Percentiles rank a stretch among this genome's conserved stretches.
phyloP scores from a whole-genome alignment of 2,329 filamentous ascomycete species.

The Monosporascus sp. region DNA sequence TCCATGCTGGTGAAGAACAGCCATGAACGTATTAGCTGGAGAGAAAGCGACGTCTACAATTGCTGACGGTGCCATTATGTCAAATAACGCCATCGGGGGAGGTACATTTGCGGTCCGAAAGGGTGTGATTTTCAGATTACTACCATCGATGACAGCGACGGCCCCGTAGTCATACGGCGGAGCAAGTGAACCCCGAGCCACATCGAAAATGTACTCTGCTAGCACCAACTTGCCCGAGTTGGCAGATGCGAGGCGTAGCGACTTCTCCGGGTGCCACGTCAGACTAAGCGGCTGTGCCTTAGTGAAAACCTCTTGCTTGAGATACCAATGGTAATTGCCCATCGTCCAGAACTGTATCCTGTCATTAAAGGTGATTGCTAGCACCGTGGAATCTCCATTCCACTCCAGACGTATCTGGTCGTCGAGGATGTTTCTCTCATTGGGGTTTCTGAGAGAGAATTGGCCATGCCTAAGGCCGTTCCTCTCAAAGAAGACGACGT shows the following conservation, averaged over 20 bases:
- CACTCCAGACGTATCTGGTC: conserved; percentile 66
- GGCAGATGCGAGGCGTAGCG: conserved; percentile 61
- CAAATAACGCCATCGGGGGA: conserved; percentile 85
- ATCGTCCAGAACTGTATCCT: conserved; percentile 92
- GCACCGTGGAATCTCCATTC: conserved; percentile 88
- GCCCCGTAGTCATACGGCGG: conserved; percentile 73
- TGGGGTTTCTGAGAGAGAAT: conserved; percentile 70
- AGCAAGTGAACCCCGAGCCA: conserved; percentile 62
- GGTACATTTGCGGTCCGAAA: conserved; percentile 80
- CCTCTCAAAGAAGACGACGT: conserved; percentile 92
- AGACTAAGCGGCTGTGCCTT: conserved; percentile 30
- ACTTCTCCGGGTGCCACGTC: conserved; percentile 84
- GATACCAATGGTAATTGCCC: conserved; percentile 96
- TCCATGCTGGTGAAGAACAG: conserved; percentile 62
- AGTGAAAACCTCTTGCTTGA: conserved; percentile 79
- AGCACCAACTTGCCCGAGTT: conserved; percentile 46
- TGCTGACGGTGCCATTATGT: conserved; percentile 58
- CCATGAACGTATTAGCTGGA: conserved; percentile 59
- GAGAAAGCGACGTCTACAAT: conserved; percentile 73
- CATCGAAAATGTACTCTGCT: conserved; percentile 63
- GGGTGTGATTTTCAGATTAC: conserved; percentile 75
- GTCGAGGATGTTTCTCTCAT: conserved; percentile 50
- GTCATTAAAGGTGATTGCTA: conserved; percentile 73
- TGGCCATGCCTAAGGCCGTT: conserved; percentile 97
- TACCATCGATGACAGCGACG: conserved; percentile 81